phyloP scores from a whole-genome alignment of 768 basidiomycete species.

The Pisolithus albus region DNA sequence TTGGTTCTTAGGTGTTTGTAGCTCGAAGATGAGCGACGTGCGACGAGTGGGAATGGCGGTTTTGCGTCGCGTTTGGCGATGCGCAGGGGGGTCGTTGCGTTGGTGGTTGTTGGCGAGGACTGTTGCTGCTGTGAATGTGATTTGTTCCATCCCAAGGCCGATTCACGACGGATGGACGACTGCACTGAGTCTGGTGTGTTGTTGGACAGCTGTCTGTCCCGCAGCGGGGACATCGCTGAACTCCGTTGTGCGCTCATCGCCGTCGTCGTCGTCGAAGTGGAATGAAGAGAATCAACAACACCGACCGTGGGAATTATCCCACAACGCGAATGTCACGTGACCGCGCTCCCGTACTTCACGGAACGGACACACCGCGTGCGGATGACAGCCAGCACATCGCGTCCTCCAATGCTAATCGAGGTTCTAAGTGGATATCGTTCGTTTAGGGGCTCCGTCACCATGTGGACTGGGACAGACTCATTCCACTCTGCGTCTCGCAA shows the following conservation, averaged over 20 bases:
- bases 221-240: slow-evolving; percentile 40
- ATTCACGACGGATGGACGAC: slow-evolving; percentile 55
- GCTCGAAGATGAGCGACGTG: slow-evolving; percentile 69
- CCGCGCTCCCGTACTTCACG: not conserved
- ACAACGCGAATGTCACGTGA: slow-evolving; percentile 13
- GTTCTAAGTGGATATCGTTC: too few species aligned
- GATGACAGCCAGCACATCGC: too few species aligned
- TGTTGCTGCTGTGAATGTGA: slow-evolving; percentile 21
- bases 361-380: too few species aligned
- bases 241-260: slow-evolving; percentile 23
- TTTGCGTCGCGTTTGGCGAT: slow-evolving; percentile 63
- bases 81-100: slow-evolving; percentile 55
- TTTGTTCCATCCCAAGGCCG: slow-evolving; percentile 57
- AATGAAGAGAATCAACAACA: slow-evolving; percentile 8
- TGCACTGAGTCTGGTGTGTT: slow-evolving; percentile 61
- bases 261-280: slow-evolving; percentile 13
- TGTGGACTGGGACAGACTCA: too few species aligned
- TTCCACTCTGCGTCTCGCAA: too few species aligned
- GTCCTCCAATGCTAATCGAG: too few species aligned
- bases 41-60: slow-evolving; percentile 43
- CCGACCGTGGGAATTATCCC: slow-evolving; percentile 8
- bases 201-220: slow-evolving; percentile 48
- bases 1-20: slow-evolving; percentile 72
- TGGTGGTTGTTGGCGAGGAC: slow-evolving; percentile 15
- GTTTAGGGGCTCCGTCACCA: too few species aligned